Percentiles rank a stretch among this genome's conserved stretches.
These are phyloP conservation scores for Trametes cubensis DNA, from an alignment of 768 basidiomycete species.

Conservation along the genomic window DNA sequence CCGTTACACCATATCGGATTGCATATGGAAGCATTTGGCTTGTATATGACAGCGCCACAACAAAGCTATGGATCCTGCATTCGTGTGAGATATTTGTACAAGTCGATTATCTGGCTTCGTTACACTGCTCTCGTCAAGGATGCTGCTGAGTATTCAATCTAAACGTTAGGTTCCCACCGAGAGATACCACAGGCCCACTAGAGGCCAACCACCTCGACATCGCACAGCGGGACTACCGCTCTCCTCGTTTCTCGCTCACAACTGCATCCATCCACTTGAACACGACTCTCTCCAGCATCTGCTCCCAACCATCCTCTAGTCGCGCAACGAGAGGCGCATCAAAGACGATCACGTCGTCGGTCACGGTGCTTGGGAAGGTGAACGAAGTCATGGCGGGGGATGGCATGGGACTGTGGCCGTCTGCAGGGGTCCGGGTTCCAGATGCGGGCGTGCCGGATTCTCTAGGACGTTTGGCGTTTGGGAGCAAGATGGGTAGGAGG, in stretches of 20 bases:
- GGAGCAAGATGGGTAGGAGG: slow-evolving; percentile 65
- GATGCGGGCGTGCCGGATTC: slow-evolving; percentile 1
- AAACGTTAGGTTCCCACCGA: no score
- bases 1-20: slow-evolving; percentile 34
- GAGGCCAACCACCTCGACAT: no score
- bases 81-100: no score
- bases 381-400: slow-evolving; percentile 37
- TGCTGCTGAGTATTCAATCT: no score
- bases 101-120: no score
- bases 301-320: slow-evolving; percentile 78
- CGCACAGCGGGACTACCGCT: slow-evolving; percentile 8
- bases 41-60: no score
- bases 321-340: slow-evolving; percentile 75
- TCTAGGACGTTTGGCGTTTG: slow-evolving; percentile 34
- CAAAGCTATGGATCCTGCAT: no score
- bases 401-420: slow-evolving; percentile 24
- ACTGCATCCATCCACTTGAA: slow-evolving; percentile 68
- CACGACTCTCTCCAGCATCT: slow-evolving; percentile 69
- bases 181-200: no score
- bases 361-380: slow-evolving; percentile 38
- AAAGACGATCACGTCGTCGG: slow-evolving; percentile 60
- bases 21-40: no score
- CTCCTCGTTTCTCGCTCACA: slow-evolving; percentile 55
- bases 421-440: slow-evolving; percentile 20
- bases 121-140: no score